Evolutionary conservation across 768 basidiomycete genomes (phyloP), one percentile per base, ranked within the genome.

Genomic region (Hericium erinaceus): DNA sequence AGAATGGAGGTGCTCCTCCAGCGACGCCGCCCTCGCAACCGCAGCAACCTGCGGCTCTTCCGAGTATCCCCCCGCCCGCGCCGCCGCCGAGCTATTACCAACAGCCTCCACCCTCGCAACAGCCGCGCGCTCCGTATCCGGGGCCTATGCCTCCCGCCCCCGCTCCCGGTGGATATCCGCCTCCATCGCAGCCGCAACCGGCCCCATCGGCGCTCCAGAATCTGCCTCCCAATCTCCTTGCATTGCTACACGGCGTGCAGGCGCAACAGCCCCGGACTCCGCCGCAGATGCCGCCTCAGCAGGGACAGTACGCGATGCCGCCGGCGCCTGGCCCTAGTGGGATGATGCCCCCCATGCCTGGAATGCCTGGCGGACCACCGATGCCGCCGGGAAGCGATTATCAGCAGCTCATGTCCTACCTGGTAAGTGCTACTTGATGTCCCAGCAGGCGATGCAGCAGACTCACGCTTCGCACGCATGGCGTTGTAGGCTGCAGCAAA

Each of bases 391-490:
- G 60, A 9, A 38, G 57, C 15, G 62, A 63, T 39, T 75, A 72
- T 62, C 82, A 84, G 62, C 82, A 86, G 63, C 68, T 88, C 48
- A 85, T 89, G 82, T 79, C 81, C 16, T 88, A 81, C 65, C 72
- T 85, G 61, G 86, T 87, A 59, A 71, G 81, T 68, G 5, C 41
- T 37, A 4, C 48, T 6, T 33, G 33, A 46, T 58, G 6, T 46
- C 44, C 44, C 10, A n/a, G 12, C 16, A 33, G 51, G 33, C 39
- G 50, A 5, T 15, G 44, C 16, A 46, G 1, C 33, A 33, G 33
- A 33, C 33, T 33, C 33, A 33, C 9, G 8, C 33, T 7, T 33
- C 8, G 9, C 33, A 33, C 9, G 8, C 33, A 8, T 33, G 8
- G 9, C 9, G 33, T 33, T 10, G 33, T 33, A 33, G 33, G 33